Conservation (phyloP, 2,329 filamentous ascomycete species). For the Penicillium sp. region DNA sequence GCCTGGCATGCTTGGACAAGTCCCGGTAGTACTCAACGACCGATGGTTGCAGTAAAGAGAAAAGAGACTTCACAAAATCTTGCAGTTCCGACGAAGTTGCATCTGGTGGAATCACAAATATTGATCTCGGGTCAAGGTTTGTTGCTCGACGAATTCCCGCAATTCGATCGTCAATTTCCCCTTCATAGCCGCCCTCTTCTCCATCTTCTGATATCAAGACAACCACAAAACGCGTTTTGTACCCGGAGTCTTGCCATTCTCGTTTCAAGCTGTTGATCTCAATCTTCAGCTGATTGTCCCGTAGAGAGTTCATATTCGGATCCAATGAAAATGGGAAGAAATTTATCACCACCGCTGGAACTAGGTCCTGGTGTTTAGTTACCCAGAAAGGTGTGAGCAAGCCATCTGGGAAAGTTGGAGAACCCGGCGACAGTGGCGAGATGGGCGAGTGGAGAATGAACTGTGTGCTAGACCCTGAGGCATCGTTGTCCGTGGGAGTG, state of each 20-base stretch:
- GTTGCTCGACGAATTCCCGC: constrained; percentile 74
- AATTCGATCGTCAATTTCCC: constrained; percentile 69
- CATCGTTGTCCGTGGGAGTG: constrained; percentile 43
- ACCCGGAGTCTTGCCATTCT: constrained; percentile 56
- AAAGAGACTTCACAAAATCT: constrained; percentile 68
- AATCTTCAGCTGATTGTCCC: constrained; percentile 81
- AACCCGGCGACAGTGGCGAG: constrained; percentile 81
- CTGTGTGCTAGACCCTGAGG: constrained; percentile 42
- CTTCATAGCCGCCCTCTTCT: constrained; percentile 56
- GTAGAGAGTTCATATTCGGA: constrained; percentile 66
- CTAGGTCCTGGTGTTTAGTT: constrained; percentile 77
- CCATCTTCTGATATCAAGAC: constrained; percentile 74
- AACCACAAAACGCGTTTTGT: constrained; percentile 72
- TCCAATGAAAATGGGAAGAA: constrained; percentile 77
- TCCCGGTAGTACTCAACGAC: constrained; percentile 91
- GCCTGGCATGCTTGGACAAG: constrained; percentile 82
- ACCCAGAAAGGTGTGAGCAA: constrained; percentile 79
- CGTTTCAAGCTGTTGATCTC: constrained; percentile 77
- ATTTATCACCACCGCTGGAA: constrained; percentile 75
- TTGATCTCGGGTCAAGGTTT: constrained; percentile 73
- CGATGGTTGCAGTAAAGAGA: constrained; percentile 67
- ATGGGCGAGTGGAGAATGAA: constrained; percentile 80
- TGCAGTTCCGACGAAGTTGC: constrained; percentile 67
- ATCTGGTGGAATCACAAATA: constrained; percentile 78
- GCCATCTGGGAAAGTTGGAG: constrained; percentile 83